Evolutionary conservation across 805 yeast genomes (phyloP).

Genomic region (Lachancea cidri): DNA sequence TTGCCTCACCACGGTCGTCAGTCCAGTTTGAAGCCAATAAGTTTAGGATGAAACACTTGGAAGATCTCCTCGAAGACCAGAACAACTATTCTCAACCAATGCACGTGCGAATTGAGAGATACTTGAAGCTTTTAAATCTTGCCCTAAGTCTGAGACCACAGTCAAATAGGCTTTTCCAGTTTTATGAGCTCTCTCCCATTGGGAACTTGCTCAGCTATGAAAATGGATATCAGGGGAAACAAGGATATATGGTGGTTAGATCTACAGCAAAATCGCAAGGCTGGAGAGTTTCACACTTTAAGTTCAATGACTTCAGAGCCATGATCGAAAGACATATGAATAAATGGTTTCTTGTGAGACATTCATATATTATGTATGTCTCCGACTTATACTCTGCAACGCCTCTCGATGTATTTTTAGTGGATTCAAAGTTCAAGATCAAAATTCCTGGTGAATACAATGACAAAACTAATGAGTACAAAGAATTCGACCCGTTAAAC

Average conservation of each 20-base stretch:
- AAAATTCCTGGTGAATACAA: constrained; percentile 37
- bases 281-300: constrained; percentile 91
- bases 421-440: constrained; percentile 71
- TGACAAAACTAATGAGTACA: constrained; percentile 1
- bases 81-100: constrained; percentile 27
- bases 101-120: constrained; percentile 48
- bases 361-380: constrained; percentile 79
- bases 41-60: constrained; percentile 26
- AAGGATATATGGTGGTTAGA: constrained; percentile 75
- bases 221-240: constrained; percentile 77
- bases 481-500: constrained; percentile 20
- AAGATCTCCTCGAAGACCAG: constrained; percentile 24
- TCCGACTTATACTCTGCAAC: constrained; percentile 82
- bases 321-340: constrained; percentile 88
- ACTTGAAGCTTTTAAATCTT: constrained; percentile 56
- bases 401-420: constrained; percentile 84
- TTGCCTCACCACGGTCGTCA: constrained; percentile 15
- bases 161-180: constrained; percentile 75
- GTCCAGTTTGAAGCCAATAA: constrained; percentile 16
- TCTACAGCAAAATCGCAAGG: constrained; percentile 87
- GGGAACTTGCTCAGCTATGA: constrained; percentile 81
- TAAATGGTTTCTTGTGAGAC: constrained; percentile 87
- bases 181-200: constrained; percentile 85
- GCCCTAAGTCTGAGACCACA: constrained; percentile 69
- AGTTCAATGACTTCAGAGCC: constrained; percentile 68